Conservation (phyloP, 1,139 yeast species). For the Lipomyces yarrowii region DNA sequence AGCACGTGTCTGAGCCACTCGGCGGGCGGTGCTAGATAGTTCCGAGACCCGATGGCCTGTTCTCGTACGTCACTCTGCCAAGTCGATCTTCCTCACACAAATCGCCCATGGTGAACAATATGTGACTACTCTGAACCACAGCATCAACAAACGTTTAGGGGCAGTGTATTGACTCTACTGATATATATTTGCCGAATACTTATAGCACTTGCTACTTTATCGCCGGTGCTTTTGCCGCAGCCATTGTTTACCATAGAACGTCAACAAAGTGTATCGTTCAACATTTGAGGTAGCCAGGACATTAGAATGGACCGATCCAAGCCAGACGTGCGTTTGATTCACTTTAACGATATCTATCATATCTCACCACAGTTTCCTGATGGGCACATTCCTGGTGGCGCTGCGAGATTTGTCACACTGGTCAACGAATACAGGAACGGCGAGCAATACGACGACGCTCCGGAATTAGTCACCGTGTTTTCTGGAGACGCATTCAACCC, state of each 20-base stretch:
- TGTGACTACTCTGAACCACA: neutral
- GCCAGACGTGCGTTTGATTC: slow-evolving; percentile 29
- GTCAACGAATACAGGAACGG: slow-evolving; percentile 22
- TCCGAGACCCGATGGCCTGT: neutral
- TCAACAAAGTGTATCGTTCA: neutral
- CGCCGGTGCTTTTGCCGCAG: neutral
- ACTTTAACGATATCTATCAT: slow-evolving; percentile 33
- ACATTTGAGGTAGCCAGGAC: neutral
- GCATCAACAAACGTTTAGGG: neutral
- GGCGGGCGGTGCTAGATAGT: neutral
- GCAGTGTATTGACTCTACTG: neutral
- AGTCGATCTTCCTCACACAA: neutral
- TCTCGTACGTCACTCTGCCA: neutral
- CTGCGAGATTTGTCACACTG: slow-evolving; percentile 33
- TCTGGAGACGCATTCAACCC: slow-evolving; percentile 33
- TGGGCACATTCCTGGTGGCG: slow-evolving; percentile 31
- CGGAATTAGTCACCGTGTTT: slow-evolving; percentile 30
- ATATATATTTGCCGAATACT: neutral
- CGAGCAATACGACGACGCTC: slow-evolving; percentile 15
- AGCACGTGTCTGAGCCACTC: neutral
- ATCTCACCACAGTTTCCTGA: slow-evolving; percentile 25
- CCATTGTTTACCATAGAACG: neutral
- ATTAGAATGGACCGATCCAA: neutral
- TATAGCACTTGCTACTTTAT: neutral
- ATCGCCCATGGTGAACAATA: neutral